These are phyloP conservation scores for Aspergillus heteromorphus DNA, from an alignment of 495 filamentous ascomycete species.

Conservation along the genomic window DNA sequence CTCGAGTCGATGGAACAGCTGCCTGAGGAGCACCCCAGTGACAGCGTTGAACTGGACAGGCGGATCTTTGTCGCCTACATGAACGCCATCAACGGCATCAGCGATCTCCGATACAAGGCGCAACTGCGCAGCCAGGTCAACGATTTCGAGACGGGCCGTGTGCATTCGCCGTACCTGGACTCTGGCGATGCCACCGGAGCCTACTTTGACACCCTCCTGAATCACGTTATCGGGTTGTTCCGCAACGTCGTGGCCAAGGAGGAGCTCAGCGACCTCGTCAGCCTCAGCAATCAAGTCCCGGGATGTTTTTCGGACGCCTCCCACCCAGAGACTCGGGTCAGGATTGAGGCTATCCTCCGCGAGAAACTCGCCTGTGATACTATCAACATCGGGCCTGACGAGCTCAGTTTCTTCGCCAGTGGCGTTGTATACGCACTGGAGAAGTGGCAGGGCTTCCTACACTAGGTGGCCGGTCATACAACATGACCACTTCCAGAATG, in stretches of 20 bases:
- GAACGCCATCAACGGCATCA: constrained; percentile 40
- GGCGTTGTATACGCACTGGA: constrained; percentile 36
- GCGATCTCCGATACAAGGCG: constrained; percentile 27
- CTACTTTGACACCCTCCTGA: constrained; percentile 34
- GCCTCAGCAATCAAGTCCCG: constrained; percentile 23
- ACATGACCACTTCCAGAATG: not conserved
- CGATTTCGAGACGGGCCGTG: constrained; percentile 31
- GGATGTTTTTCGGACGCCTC: constrained; percentile 3
- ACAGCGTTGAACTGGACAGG: constrained; percentile 37
- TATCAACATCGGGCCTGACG: constrained; percentile 32
- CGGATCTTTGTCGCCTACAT: constrained; percentile 41
- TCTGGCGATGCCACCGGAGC: constrained; percentile 27
- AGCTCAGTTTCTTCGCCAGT: constrained; percentile 41
- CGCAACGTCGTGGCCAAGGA: constrained; percentile 34
- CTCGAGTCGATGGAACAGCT: constrained; percentile 18
- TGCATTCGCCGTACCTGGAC: constrained; percentile 32
- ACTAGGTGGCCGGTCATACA: not conserved
- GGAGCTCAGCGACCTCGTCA: constrained; percentile 33
- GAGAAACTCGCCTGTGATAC: constrained; percentile 29
- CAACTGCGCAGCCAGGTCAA: constrained; percentile 33
- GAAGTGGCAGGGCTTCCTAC: constrained; percentile 17
- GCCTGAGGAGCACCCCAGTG: constrained; percentile 35
- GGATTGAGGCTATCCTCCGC: constrained; percentile 33
- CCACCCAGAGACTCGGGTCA: constrained; percentile 20
- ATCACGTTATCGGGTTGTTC: constrained; percentile 41